Conservation (phyloP, 495 filamentous ascomycete species). For the Coniosporium apollinis region DNA sequence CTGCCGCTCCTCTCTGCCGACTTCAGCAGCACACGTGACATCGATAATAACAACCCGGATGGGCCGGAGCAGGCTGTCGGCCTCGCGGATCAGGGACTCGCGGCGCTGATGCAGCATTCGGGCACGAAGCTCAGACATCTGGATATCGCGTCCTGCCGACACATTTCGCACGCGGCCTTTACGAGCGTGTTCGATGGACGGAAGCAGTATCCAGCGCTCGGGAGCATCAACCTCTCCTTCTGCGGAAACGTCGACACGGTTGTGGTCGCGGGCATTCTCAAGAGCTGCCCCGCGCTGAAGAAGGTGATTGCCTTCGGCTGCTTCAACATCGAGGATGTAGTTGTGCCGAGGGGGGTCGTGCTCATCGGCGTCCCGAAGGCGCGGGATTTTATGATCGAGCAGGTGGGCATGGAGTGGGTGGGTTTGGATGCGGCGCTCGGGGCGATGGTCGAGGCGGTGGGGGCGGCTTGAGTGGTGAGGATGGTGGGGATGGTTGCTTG, state of each 20-base stretch:
- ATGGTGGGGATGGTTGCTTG: no score
- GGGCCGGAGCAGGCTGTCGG: slow-evolving; percentile 41
- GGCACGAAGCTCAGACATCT: slow-evolving; percentile 41
- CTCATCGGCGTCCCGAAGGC: slow-evolving; percentile 65
- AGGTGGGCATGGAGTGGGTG: slow-evolving; percentile 29
- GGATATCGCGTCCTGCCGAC: slow-evolving; percentile 61
- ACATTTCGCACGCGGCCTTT: slow-evolving; percentile 52
- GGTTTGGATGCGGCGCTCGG: slow-evolving; percentile 17
- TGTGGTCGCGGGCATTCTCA: slow-evolving; percentile 56
- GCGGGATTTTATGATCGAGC: slow-evolving; percentile 36
- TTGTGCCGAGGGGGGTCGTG: slow-evolving; percentile 54
- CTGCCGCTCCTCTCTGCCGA: slow-evolving; percentile 49
- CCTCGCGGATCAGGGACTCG: slow-evolving; percentile 55
- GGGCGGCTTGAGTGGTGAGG: no score
- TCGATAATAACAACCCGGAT: slow-evolving; percentile 51
- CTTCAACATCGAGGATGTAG: slow-evolving; percentile 55
- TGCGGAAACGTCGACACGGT: slow-evolving; percentile 57
- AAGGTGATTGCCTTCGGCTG: slow-evolving; percentile 70
- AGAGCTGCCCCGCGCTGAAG: slow-evolving; percentile 52
- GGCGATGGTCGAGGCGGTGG: slow-evolving; percentile 18
- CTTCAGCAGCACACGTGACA: slow-evolving; percentile 52
- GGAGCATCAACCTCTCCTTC: slow-evolving; percentile 62
- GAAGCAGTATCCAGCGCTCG: slow-evolving; percentile 45
- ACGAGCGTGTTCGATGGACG: slow-evolving; percentile 46
- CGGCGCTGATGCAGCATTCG: slow-evolving; percentile 72